These are phyloP conservation scores for Inga leiocalycina DNA, from an alignment of 306 rosid species.

Conservation along the genomic window DNA sequence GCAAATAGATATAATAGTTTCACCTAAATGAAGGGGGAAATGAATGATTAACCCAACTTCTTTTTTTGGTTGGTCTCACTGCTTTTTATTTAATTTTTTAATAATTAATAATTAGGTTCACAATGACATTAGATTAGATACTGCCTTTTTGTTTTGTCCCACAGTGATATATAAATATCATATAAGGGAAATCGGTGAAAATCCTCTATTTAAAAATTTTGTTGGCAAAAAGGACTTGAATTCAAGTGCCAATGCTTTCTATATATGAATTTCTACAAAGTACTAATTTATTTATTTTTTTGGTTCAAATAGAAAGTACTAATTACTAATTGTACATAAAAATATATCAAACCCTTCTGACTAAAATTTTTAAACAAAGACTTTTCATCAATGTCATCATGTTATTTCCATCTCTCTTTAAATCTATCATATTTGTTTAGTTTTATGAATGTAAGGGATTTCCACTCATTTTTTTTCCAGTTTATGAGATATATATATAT, in stretches of 20 bases:
- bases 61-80: not conserved
- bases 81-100: conserved; percentile 29
- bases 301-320: no score
- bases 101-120: conserved; percentile 20
- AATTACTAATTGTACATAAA: no score
- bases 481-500: no score
- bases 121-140: conserved; percentile 44
- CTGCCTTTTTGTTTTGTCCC: conserved; percentile 39
- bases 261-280: no score
- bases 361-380: no score
- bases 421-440: not conserved
- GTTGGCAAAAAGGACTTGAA: no score
- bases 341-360: no score
- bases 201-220: no score
- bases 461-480: not conserved
- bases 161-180: not conserved
- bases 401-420: not conserved
- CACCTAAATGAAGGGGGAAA: conserved; percentile 6
- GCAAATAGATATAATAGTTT: not conserved
- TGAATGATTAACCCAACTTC: conserved; percentile 33
- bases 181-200: not conserved
- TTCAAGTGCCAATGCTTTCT: no score
- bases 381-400: no score
- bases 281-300: no score
- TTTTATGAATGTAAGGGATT: not conserved